Conservation (phyloP, 129 eudicot species). For the Pulicaria dysenterica region DNA sequence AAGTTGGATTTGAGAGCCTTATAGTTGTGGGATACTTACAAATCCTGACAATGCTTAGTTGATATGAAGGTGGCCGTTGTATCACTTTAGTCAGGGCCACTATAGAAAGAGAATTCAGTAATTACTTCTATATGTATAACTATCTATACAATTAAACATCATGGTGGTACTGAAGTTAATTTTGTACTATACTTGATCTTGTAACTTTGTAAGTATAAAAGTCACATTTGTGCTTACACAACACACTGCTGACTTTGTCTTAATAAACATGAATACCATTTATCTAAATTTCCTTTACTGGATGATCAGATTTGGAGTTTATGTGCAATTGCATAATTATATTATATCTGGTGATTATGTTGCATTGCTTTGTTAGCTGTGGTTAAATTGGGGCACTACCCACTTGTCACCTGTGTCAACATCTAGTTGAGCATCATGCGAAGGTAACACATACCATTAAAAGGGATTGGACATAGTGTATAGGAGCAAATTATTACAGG, state of each 20-base stretch:
- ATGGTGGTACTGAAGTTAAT: too few species aligned
- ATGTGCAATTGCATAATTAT: background rate
- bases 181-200: too few species aligned
- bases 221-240: constrained; percentile 3
- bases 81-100: too few species aligned
- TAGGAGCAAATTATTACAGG: too few species aligned
- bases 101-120: too few species aligned
- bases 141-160: too few species aligned
- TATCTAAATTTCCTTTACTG: background rate
- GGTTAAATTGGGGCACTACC: too few species aligned
- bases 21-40: background rate
- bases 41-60: background rate
- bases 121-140: too few species aligned
- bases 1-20: background rate
- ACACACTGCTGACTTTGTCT: background rate
- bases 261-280: background rate
- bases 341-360: background rate
- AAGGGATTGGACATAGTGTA: too few species aligned
- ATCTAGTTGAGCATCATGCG: too few species aligned
- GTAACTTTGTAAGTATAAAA: background rate
- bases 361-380: background rate
- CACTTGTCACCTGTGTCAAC: too few species aligned
- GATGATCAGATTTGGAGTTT: constrained; percentile 3
- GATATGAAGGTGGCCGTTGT: background rate
- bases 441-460: too few species aligned